phyloP scores from a whole-genome alignment of 345 rosid species.

The Gossypium mustelinum region DNA sequence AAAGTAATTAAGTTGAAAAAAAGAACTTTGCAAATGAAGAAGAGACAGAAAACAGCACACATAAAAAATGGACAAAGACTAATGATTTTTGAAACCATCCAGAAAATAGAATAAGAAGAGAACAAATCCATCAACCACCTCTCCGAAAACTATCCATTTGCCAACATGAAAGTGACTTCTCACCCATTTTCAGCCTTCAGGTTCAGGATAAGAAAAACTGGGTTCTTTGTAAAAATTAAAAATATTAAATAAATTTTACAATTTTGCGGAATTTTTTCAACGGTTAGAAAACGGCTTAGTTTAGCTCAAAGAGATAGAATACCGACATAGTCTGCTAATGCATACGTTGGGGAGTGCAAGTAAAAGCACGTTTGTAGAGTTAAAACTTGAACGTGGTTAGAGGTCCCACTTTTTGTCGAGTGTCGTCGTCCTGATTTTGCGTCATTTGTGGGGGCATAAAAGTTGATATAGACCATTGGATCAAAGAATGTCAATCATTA shows the following conservation, averaged over 20 bases:
- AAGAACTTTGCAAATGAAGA: background rate
- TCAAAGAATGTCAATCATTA: slow-evolving; percentile 6
- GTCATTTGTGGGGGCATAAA: background rate
- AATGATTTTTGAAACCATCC: slow-evolving; percentile 11
- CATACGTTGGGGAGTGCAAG: slow-evolving; percentile 4
- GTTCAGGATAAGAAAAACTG: slow-evolving; percentile 6
- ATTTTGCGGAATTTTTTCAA: background rate
- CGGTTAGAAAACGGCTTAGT: slow-evolving; percentile 30
- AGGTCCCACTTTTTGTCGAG: slow-evolving; percentile 32
- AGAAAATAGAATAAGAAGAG: slow-evolving; percentile 19
- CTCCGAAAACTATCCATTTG: slow-evolving; percentile 49
- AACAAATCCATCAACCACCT: slow-evolving; percentile 45
- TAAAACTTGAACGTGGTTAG: slow-evolving; percentile 26
- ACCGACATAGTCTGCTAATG: background rate
- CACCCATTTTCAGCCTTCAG: slow-evolving; percentile 34
- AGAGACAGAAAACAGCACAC: slow-evolving; percentile 20
- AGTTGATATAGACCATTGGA: background rate
- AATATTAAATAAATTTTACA: background rate
- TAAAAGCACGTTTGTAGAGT: slow-evolving; percentile 22
- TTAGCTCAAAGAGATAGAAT: slow-evolving; percentile 7
- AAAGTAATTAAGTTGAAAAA: background rate
- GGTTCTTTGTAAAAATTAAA: slow-evolving; percentile 21
- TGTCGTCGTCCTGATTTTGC: slow-evolving; percentile 35
- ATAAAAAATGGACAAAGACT: slow-evolving; percentile 13
- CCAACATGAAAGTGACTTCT: slow-evolving; percentile 52